Evolutionary conservation across 768 basidiomycete genomes (phyloP).

Genomic region (Lactarius tabidus): DNA sequence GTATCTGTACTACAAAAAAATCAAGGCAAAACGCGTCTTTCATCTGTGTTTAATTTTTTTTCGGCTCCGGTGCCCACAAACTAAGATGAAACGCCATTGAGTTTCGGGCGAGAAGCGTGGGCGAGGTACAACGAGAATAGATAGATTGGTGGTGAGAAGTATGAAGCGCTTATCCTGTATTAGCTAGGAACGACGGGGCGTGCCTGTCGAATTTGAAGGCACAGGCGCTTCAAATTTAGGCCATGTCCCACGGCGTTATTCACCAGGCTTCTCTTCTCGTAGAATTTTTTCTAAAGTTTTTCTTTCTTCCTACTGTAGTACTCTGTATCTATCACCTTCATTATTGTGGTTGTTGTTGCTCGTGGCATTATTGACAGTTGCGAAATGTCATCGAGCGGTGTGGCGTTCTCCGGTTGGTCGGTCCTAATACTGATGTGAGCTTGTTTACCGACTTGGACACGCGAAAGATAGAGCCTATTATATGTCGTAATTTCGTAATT

Average conservation of each 20-base stretch:
- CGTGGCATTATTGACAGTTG: too few species aligned
- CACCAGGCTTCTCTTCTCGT: not conserved
- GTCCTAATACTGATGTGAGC: not conserved
- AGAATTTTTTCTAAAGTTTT: too few species aligned
- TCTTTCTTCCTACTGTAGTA: too few species aligned
- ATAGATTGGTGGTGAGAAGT: not conserved
- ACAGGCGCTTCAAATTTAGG: not conserved
- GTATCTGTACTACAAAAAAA: not conserved
- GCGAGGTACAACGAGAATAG: not conserved
- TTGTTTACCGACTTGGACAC: not conserved
- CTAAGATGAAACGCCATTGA: not conserved
- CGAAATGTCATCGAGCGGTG: not conserved
- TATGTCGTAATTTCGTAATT: too few species aligned
- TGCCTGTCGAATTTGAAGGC: not conserved
- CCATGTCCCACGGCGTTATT: not conserved
- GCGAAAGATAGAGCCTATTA: not conserved
- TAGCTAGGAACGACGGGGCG: not conserved
- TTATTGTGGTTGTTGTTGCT: not conserved
- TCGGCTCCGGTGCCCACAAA: not conserved
- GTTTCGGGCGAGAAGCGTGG: not conserved
- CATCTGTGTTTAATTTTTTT: not conserved
- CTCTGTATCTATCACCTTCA: not conserved
- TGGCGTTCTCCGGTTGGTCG: not conserved
- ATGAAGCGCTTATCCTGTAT: not conserved
- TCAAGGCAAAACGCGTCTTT: not conserved